Evolutionary conservation across 257 asterid genomes (phyloP).

Genomic region (Gentiana macrophylla): DNA sequence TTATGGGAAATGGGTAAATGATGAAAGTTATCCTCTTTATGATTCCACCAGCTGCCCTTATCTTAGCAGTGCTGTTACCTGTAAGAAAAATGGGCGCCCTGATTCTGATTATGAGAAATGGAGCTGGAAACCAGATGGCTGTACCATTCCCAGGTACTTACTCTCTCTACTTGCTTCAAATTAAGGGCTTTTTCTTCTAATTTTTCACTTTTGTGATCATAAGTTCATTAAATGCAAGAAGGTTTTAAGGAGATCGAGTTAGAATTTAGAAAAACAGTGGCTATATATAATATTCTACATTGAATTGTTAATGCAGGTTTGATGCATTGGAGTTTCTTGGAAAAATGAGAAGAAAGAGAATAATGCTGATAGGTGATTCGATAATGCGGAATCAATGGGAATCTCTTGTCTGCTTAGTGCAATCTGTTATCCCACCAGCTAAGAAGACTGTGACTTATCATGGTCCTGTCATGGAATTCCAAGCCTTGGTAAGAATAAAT

Average conservation of each 20-base stretch:
- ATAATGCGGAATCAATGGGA: slow-evolving; percentile 96
- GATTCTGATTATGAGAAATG: slow-evolving; percentile 83
- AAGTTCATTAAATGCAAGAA: too few relatives aligned
- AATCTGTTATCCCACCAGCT: slow-evolving; percentile 63
- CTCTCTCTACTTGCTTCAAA: background rate
- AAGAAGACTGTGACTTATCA: slow-evolving; percentile 61
- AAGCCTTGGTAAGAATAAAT: slow-evolving; percentile 56
- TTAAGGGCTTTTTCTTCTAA: background rate
- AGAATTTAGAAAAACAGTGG: too few relatives aligned
- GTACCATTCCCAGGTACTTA: slow-evolving; percentile 67
- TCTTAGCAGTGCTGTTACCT: slow-evolving; percentile 57
- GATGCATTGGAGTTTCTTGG: slow-evolving; percentile 85
- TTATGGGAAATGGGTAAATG: slow-evolving; percentile 73
- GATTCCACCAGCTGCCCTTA: slow-evolving; percentile 63
- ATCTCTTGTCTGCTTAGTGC: slow-evolving; percentile 80
- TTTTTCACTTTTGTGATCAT: too few relatives aligned
- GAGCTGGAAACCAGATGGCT: slow-evolving; percentile 73
- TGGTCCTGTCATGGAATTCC: slow-evolving; percentile 84
- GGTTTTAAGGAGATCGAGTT: too few relatives aligned
- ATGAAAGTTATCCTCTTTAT: slow-evolving; percentile 67
- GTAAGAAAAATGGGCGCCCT: slow-evolving; percentile 72
- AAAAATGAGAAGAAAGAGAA: slow-evolving; percentile 74
- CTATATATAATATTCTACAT: too few relatives aligned
- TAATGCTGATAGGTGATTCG: slow-evolving; percentile 91
- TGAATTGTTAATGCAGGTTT: slow-evolving; percentile 39